phyloP scores from a whole-genome alignment of 2,329 filamentous ascomycete genomes.

The Aspergillus fructus region DNA sequence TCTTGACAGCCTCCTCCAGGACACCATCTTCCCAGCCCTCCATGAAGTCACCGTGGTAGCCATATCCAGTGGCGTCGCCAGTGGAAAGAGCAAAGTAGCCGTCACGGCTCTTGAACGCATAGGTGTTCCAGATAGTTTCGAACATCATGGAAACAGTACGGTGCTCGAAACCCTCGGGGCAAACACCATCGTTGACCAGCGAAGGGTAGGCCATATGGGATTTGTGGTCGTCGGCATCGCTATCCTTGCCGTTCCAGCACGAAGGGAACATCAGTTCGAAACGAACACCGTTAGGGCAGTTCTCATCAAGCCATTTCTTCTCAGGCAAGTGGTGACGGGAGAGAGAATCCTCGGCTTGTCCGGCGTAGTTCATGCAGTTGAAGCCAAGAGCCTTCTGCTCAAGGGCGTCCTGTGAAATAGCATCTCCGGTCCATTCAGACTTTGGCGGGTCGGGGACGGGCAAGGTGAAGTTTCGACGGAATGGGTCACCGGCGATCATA shows the following conservation, averaged over 20 bases:
- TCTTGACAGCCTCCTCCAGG: constrained; percentile 69
- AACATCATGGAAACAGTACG: constrained; percentile 76
- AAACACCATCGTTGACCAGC: constrained; percentile 72
- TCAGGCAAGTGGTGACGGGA: constrained; percentile 79
- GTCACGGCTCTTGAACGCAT: constrained; percentile 59
- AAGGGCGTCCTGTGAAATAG: constrained; percentile 66
- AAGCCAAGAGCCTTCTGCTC: constrained; percentile 83
- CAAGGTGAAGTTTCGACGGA: constrained; percentile 67
- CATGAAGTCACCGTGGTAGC: constrained; percentile 78
- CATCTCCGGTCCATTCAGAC: constrained; percentile 65
- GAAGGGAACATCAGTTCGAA: constrained; percentile 85
- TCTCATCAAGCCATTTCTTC: constrained; percentile 74
- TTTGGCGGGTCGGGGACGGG: constrained; percentile 68
- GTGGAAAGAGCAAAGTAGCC: constrained; percentile 76
- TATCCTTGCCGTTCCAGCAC: constrained; percentile 77
- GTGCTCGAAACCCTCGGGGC: constrained; percentile 66
- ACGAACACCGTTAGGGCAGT: constrained; percentile 79
- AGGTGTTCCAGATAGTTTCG: constrained; percentile 81
- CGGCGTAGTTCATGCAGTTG: constrained; percentile 86
- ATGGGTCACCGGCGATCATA: constrained; percentile 76
- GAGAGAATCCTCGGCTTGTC: constrained; percentile 67
- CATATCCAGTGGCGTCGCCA: constrained; percentile 73
- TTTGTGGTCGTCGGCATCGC: constrained; percentile 54
- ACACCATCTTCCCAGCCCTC: constrained; percentile 71
- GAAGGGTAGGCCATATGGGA: constrained; percentile 76